Evolutionary conservation across 2,329 filamentous ascomycete genomes (phyloP), one percentile per base, ranked within the genome.

Genomic region (Trichophyton benhamiae): DNA sequence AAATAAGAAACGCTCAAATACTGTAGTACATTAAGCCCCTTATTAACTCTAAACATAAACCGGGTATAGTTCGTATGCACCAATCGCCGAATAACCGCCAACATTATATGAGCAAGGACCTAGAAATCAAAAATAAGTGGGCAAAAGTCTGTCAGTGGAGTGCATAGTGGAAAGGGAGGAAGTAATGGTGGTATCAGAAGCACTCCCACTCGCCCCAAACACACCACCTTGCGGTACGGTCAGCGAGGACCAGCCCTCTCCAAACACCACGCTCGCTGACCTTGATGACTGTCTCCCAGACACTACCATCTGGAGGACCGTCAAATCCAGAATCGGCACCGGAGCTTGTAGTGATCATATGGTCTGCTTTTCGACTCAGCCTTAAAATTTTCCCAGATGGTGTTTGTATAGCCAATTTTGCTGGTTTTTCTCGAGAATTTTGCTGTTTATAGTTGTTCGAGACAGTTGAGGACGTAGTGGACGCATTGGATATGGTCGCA

Each of bases 351-450:
- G 72, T 68, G 58, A 75, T 69, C 70, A 76, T 74, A 61, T 78
- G 76, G 48, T 79, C 78, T 5, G 75, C 73, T 64, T 78, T 79
- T 27, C 78, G 74, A 30, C 72, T 78, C 36, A 80, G 79, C 60
- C 94, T 81, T 63, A 97, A 82, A 67, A 99, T 97, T 77, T 97
- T 97, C 64, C 95, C 94, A 33, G 87, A 88, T 0, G 94, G 94
- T 4, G 88, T 90, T 75, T 99, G 94, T 61, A 99, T 92, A 0
- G 94, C 94, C 60, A 99, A 76, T 74, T 99, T 99, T 3, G 94
- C 94, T 1, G 94, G 92, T 74, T 99, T 99, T 71, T 85, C 74
- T 1, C 72, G 70, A 4, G 59, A 48, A 5, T 22, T 53, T 13
- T 48, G 52, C 7, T 62, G 49, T 46, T 61, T 62, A 27, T 70